Evolutionary conservation across 73 alveolate genomes (phyloP).

Genomic region (Blepharisma japonicum): DNA sequence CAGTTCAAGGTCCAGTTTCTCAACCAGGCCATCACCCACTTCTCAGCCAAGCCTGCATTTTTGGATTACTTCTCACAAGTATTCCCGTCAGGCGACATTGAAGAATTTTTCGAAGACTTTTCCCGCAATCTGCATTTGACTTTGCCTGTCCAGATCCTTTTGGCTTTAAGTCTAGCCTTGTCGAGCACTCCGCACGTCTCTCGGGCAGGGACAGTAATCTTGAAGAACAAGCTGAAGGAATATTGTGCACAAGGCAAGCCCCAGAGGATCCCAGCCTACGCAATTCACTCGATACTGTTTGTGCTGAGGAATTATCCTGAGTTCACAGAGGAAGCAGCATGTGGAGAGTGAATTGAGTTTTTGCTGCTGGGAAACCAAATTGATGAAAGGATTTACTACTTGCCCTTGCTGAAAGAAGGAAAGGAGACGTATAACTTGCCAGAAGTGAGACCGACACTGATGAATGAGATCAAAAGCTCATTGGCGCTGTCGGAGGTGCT

Average conservation of each 20-base stretch:
- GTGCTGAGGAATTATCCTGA: slow-evolving; percentile 36
- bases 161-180: slow-evolving; percentile 38
- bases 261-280: slow-evolving; percentile 52
- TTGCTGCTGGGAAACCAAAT: slow-evolving; percentile 24
- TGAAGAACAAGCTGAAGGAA: slow-evolving; percentile 47
- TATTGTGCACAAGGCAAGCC: slow-evolving; percentile 49
- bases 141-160: not conserved
- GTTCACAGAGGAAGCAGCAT: slow-evolving; percentile 31
- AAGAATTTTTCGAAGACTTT: slow-evolving; percentile 23
- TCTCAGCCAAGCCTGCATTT: slow-evolving; percentile 40
- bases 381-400: slow-evolving; percentile 19
- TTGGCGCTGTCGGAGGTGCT: slow-evolving; percentile 36
- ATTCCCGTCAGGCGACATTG: slow-evolving; percentile 28
- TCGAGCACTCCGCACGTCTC: slow-evolving; percentile 12
- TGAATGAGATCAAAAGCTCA: slow-evolving; percentile 14
- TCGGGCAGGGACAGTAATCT: slow-evolving; percentile 33
- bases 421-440: slow-evolving; percentile 11
- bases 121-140: not conserved
- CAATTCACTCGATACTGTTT: slow-evolving; percentile 47
- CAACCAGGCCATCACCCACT: slow-evolving; percentile 35
- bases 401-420: slow-evolving; percentile 32
- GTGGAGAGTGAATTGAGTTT: slow-evolving; percentile 20
- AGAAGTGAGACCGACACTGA: not conserved
- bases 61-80: slow-evolving; percentile 39
- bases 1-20: slow-evolving; percentile 49